These are phyloP conservation scores for Moesziomyces globuligerus DNA, from an alignment of 1,284 basidiomycete genomes.

Conservation along the genomic window DNA sequence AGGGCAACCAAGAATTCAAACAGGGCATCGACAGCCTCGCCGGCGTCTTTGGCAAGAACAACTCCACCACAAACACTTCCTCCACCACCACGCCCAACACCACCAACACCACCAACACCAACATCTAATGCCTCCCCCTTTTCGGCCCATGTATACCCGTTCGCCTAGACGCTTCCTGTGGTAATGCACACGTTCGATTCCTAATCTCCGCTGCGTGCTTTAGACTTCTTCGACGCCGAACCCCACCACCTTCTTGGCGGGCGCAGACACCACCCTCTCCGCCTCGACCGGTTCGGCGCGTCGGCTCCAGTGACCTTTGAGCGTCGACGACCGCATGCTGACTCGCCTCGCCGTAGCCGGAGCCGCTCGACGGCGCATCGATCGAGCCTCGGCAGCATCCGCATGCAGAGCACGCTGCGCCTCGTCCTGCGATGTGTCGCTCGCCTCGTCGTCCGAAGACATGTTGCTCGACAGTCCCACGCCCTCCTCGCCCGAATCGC, in stretches of 20 bases:
- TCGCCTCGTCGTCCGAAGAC: constrained; percentile 45
- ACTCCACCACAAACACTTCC: constrained; percentile 1
- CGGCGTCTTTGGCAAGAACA: neutral
- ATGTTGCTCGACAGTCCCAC: constrained; percentile 37
- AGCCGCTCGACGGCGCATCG: neutral
- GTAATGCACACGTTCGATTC: too few relatives aligned
- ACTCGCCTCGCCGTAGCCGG: constrained; percentile 4
- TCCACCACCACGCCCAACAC: constrained; percentile 2
- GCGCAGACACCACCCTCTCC: constrained; percentile 23
- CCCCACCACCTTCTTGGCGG: constrained; percentile 30
- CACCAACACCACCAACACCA: constrained; percentile 8
- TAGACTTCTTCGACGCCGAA: constrained; percentile 35
- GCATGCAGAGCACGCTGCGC: constrained; percentile 18
- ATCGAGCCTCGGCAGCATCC: constrained; percentile 1
- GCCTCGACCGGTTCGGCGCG: constrained; percentile 12
- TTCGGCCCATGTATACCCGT: too few relatives aligned
- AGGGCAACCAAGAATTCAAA: constrained; percentile 33
- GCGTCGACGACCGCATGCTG: constrained; percentile 34
- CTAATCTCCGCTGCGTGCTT: too few relatives aligned
- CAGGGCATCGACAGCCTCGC: constrained; percentile 18
- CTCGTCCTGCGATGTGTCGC: constrained; percentile 34
- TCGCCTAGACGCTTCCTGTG: too few relatives aligned
- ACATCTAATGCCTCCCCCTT: neutral
- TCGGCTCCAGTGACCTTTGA: constrained; percentile 34
- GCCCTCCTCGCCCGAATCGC: constrained; percentile 20